Evolutionary conservation across 106 monocot genomes (phyloP), one percentile per base, ranked within the genome.

Genomic region (Dendrobium officinale): DNA sequence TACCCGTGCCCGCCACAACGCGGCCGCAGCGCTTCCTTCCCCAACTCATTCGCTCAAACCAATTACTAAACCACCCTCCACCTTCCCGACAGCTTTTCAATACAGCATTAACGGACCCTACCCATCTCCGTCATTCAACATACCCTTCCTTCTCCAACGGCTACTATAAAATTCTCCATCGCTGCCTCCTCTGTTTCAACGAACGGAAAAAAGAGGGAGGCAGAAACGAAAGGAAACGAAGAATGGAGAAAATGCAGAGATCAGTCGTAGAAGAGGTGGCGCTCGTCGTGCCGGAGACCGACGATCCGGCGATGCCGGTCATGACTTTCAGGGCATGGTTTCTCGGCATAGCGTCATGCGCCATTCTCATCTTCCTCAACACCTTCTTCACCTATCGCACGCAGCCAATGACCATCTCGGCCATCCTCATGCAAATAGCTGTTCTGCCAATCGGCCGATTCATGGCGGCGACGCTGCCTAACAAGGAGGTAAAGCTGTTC

Each of bases 371-470:
- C 70, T 91, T 87, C 81, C 82, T 91, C 73, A 91, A 89, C 87
- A 91, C 91, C 58, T 94, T 94, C 91, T 91, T 87, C 89, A 86
- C 87, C 13, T 94, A 81, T 83, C 85, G 93, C 5, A 86, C 84
- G 48, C 87, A 94, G 82, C 91, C 93, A 11, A 81, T 94, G 80
- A 45, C 66, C 64, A 87, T 94, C 82, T 88, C 93, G 4, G 84
- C 87, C n/a, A 85, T 89, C 77, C 77, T 86, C 10, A 86, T 91
- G 87, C 93, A 93, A 82, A 86, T 94, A 51, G 81, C 83, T 2
- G 89, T 81, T 17, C 85, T 94, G 37, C 91, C 91, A 70, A 27
- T 83, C 37, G 93, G 93, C 55, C 75, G 89, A 41, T 83, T 94
- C 84, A 89, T 94, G 89, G 91, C 91, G 20, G 20, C 86, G 2